A percentile compares a stretch with the other conserved stretches of the same genome.
phyloP scores from a whole-genome alignment of 2,329 filamentous ascomycete genomes.

The Mycosphaerella sp. region DNA sequence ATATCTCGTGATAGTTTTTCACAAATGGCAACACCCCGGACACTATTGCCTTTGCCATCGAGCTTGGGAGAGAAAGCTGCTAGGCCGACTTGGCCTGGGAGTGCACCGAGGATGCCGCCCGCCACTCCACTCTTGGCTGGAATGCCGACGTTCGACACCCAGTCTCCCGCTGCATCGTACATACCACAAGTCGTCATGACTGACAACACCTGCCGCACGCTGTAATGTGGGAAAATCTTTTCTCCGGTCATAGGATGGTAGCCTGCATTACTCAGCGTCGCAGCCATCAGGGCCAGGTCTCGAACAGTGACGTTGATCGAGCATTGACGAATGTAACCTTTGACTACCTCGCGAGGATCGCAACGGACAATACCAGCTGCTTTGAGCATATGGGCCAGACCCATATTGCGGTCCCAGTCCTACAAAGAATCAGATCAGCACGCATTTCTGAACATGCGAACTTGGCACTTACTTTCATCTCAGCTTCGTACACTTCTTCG shows the following conservation, averaged over 20 bases:
- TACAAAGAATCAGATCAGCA: too few relatives aligned
- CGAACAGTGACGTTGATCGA: slow-evolving; percentile 40
- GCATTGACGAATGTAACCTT: slow-evolving; percentile 39
- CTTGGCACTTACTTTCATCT: slow-evolving; percentile 24
- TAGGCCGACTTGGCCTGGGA: slow-evolving; percentile 23
- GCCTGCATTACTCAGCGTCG: slow-evolving; percentile 37
- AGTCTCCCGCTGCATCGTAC: slow-evolving; percentile 39
- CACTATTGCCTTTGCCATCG: slow-evolving; percentile 22
- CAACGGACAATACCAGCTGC: slow-evolving; percentile 36
- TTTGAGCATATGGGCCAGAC: slow-evolving; percentile 39
- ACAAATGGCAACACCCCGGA: slow-evolving; percentile 22
- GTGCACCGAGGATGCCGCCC: slow-evolving; percentile 20
- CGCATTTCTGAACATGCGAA: too few relatives aligned
- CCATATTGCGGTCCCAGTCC: slow-evolving; percentile 27
- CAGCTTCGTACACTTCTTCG: slow-evolving; percentile 38
- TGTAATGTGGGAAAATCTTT: slow-evolving; percentile 34
- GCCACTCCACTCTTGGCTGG: slow-evolving; percentile 36
- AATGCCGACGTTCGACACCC: slow-evolving; percentile 37
- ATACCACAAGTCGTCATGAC: slow-evolving; percentile 42
- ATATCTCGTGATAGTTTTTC: slow-evolving; percentile 23
- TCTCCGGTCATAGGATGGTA: slow-evolving; percentile 34
- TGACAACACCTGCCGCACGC: slow-evolving; percentile 38
- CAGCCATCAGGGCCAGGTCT: slow-evolving; percentile 39
- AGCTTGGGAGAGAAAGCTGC: slow-evolving; percentile 24
- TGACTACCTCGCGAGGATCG: slow-evolving; percentile 34